Evolutionary conservation across 352 stramenopile species (phyloP).

Genomic region (Peronospora tabacina): DNA sequence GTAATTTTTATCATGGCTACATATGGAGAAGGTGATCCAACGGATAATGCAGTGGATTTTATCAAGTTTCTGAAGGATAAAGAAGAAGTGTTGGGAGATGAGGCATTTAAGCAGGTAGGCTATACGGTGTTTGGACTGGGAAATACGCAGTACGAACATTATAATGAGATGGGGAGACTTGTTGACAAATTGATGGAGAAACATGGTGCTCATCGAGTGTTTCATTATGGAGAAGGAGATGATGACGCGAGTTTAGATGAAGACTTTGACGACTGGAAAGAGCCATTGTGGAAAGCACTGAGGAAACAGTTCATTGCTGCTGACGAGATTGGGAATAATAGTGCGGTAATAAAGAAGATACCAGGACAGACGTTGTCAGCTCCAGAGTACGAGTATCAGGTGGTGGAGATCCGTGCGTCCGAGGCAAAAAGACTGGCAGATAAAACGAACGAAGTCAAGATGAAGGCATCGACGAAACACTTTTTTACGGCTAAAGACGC

Average conservation of each 20-base stretch:
- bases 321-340: constrained; percentile 11
- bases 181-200: constrained; percentile 85
- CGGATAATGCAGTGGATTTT: constrained; percentile 95
- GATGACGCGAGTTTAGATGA: constrained; percentile 93
- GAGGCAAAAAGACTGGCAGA: constrained; percentile 13
- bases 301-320: constrained; percentile 52
- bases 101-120: constrained; percentile 52
- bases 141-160: constrained; percentile 98
- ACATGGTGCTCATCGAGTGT: constrained; percentile 81
- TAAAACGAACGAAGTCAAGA: constrained; percentile 28
- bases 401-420: constrained; percentile 35
- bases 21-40: constrained; percentile 97
- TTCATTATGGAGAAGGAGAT: constrained; percentile 91
- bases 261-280: constrained; percentile 93
- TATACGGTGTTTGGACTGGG: constrained; percentile 97
- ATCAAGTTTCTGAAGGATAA: constrained; percentile 87
- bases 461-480: constrained; percentile 82
- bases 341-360: not conserved
- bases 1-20: constrained; percentile 95
- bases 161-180: constrained; percentile 93
- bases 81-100: constrained; percentile 15
- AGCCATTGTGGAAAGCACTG: constrained; percentile 82
- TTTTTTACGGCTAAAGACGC: constrained; percentile 85
- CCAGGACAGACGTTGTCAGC: constrained; percentile 20
- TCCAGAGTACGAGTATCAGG: constrained; percentile 55